Conservation (phyloP, 2,329 filamentous ascomycete species). For the Curvularia spicifera region DNA sequence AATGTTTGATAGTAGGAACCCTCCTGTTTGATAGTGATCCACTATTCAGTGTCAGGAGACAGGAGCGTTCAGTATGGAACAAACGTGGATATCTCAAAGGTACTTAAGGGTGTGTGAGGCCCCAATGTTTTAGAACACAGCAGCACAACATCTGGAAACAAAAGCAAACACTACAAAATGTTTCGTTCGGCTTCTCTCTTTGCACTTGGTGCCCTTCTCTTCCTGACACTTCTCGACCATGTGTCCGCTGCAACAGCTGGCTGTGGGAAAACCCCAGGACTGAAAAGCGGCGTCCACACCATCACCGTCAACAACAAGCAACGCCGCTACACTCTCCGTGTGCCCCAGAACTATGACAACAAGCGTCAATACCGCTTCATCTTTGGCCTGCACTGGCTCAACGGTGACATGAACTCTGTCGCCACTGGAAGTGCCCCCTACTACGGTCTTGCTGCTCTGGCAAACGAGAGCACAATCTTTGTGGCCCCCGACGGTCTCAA, state of each 20-base stretch:
- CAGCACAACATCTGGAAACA: not conserved
- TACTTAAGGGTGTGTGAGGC: constrained; percentile 6
- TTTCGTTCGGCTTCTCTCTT: constrained; percentile 17
- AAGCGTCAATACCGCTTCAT: constrained; percentile 52
- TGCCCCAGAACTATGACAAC: constrained; percentile 52
- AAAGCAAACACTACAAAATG: constrained; percentile 9
- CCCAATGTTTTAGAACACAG: not conserved
- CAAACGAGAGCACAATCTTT: constrained; percentile 52
- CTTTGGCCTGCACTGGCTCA: constrained; percentile 53
- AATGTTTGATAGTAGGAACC: not conserved
- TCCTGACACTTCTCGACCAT: constrained; percentile 15
- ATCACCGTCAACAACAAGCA: constrained; percentile 33
- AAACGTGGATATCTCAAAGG: not conserved
- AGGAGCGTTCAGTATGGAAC: not conserved
- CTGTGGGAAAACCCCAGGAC: constrained; percentile 23
- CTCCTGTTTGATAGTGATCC: constrained; percentile 3
- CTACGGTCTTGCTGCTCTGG: constrained; percentile 51
- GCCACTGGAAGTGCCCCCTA: constrained; percentile 39
- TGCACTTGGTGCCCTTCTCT: constrained; percentile 14
- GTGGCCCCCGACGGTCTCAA: constrained; percentile 53
- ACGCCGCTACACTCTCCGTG: constrained; percentile 21
- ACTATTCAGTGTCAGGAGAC: not conserved
- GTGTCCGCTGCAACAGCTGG: constrained; percentile 18
- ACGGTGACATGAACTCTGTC: constrained; percentile 49
- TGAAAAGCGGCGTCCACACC: constrained; percentile 19